Percentiles rank a stretch among this genome's conserved stretches.
phyloP scores from a whole-genome alignment of 768 basidiomycete genomes.

The Panus rudis region DNA sequence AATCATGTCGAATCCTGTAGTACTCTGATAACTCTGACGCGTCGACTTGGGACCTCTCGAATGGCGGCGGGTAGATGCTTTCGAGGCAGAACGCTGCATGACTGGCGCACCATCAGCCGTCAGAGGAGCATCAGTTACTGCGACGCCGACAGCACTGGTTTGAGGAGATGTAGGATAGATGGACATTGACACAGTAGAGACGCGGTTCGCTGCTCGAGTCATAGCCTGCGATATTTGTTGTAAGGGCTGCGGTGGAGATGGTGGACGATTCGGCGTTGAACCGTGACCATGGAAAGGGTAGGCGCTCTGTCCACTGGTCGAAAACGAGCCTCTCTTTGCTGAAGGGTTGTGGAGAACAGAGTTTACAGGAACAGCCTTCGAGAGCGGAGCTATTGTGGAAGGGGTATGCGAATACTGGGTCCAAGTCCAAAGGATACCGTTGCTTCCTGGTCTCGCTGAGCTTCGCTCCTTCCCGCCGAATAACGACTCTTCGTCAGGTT shows the following conservation, averaged over 20 bases:
- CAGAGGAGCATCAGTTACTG: conserved; percentile 17
- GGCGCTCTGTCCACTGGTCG: conserved; percentile 8
- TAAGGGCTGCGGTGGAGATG: conserved; percentile 13
- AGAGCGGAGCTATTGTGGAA: conserved; percentile 2
- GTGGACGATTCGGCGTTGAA: conserved; percentile 19
- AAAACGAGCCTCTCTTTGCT: not conserved
- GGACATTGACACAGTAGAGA: conserved; percentile 38
- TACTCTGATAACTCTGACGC: conserved; percentile 22
- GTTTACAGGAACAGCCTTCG: not conserved
- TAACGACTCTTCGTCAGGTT: conserved; percentile 50
- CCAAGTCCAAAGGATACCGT: conserved; percentile 43
- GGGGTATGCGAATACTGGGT: conserved; percentile 27
- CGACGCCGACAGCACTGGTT: conserved; percentile 20
- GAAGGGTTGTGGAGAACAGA: too few species aligned
- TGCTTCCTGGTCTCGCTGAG: conserved; percentile 32
- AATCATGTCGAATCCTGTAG: conserved; percentile 8
- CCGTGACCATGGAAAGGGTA: conserved; percentile 23
- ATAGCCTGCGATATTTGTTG: conserved; percentile 37
- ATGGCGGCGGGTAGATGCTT: conserved; percentile 12
- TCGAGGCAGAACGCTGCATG: conserved; percentile 14
- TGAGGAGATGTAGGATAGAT: conserved; percentile 41
- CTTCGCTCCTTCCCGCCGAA: conserved; percentile 73
- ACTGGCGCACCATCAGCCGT: conserved; percentile 19
- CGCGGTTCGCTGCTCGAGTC: conserved; percentile 32
- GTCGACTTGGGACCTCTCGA: conserved; percentile 14